A percentile compares a stretch with the other conserved stretches of the same genome.
These are phyloP conservation scores for Hypoxylon sp. DNA, from an alignment of 2,329 filamentous ascomycete genomes.

Conservation along the genomic window DNA sequence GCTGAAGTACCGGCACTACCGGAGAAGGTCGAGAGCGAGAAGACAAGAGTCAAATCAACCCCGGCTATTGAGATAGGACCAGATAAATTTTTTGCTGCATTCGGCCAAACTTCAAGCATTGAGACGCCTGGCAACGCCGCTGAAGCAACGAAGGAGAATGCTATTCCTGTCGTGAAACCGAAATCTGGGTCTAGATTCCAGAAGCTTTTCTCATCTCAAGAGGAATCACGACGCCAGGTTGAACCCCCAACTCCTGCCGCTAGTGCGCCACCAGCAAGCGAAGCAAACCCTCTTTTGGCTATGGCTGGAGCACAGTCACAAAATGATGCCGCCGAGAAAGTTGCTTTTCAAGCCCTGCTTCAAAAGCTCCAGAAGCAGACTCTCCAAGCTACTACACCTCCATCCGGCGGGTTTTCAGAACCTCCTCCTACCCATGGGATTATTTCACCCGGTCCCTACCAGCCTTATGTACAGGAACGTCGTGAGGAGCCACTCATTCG, in stretches of 20 bases:
- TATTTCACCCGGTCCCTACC: conserved; percentile 63
- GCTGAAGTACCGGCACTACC: conserved; percentile 55
- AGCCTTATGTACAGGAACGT: conserved; percentile 61
- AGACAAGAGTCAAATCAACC: conserved; percentile 69
- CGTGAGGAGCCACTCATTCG: conserved; percentile 61
- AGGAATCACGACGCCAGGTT: conserved; percentile 62
- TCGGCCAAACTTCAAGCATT: conserved; percentile 57
- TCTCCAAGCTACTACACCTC: conserved; percentile 58
- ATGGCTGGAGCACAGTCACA: conserved; percentile 54
- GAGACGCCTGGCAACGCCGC: conserved; percentile 66
- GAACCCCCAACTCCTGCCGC: conserved; percentile 63
- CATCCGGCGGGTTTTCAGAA: conserved; percentile 54
- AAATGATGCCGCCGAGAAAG: conserved; percentile 77
- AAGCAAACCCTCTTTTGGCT: conserved; percentile 51
- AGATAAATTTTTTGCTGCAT: conserved; percentile 81
- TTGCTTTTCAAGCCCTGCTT: conserved; percentile 85
- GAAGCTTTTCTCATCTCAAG: conserved; percentile 78
- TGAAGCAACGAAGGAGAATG: conserved; percentile 60
- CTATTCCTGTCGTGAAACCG: conserved; percentile 59
- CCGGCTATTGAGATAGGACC: conserved; percentile 75
- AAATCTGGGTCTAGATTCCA: conserved; percentile 84
- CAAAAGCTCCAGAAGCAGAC: conserved; percentile 80
- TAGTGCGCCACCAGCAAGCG: conserved; percentile 46
- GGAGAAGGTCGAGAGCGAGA: conserved; percentile 61
- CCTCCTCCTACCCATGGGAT: conserved; percentile 53